A percentile compares a stretch with the other conserved stretches of the same genome.
phyloP scores from a whole-genome alignment of 805 yeast species.

The Yamadazyma insecticola region DNA sequence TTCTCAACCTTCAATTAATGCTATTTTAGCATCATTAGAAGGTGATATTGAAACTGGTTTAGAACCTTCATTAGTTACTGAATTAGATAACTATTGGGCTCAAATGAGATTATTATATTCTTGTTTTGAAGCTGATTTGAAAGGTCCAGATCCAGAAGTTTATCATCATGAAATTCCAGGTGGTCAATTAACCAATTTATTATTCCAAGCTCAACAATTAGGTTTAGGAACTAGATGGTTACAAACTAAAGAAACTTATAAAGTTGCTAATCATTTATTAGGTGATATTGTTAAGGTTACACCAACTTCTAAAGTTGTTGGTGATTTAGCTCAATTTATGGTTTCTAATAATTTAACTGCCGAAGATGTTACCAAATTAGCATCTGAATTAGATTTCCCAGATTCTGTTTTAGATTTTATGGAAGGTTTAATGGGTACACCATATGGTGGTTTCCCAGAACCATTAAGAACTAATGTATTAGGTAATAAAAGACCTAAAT shows the following conservation, averaged over 20 bases:
- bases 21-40: constrained; percentile 86
- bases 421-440: constrained; percentile 99
- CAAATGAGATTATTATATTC: constrained; percentile 96
- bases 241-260: constrained; percentile 92
- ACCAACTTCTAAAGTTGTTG: constrained; percentile 99
- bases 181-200: constrained; percentile 95
- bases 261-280: constrained; percentile 80
- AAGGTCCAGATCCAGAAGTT: constrained; percentile 99
- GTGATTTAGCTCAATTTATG: constrained; percentile 99
- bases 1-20: constrained; percentile 94
- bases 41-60: constrained; percentile 79
- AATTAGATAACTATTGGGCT: constrained; percentile 94
- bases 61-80: constrained; percentile 63
- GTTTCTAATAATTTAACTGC: constrained; percentile 86
- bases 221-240: constrained; percentile 97
- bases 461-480: constrained; percentile 91
- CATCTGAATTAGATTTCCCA: constrained; percentile 94
- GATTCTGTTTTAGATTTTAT: constrained; percentile 97
- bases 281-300: constrained; percentile 99
- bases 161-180: constrained; percentile 99
- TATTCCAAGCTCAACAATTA: constrained; percentile 99
- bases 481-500: constrained; percentile 87
- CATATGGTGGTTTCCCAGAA: constrained; percentile 99
- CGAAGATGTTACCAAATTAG: constrained; percentile 84
- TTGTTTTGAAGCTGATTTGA: constrained; percentile 96